Evolutionary conservation across 441 rosid genomes (phyloP).

Genomic region (Codiaeum variegatum): DNA sequence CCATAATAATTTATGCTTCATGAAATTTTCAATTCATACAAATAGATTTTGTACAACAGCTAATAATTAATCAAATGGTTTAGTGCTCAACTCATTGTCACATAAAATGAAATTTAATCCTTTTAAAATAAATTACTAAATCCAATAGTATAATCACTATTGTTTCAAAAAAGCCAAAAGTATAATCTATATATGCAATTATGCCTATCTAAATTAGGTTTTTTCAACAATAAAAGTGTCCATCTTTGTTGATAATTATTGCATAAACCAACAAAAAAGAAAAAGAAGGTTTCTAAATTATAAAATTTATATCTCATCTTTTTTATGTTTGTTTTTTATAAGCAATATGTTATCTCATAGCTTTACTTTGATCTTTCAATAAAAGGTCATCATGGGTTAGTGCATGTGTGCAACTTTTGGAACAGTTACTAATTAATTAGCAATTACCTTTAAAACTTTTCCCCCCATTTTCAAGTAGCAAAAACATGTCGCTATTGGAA

Average conservation of each 20-base stretch:
- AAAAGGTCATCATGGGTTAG: background rate
- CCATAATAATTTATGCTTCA: too few relatives aligned
- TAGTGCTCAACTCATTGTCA: too few relatives aligned
- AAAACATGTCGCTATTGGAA: background rate
- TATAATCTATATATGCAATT: background rate
- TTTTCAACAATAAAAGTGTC: background rate
- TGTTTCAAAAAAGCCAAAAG: background rate
- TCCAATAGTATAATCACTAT: background rate
- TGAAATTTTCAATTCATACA: too few relatives aligned
- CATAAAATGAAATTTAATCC: too few relatives aligned
- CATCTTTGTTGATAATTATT: background rate
- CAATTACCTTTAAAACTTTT: background rate
- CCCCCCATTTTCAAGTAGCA: background rate
- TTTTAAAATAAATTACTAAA: background rate
- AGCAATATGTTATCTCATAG: background rate
- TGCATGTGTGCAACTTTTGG: background rate
- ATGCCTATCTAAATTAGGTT: conserved; percentile 14
- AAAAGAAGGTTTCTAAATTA: background rate
- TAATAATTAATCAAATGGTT: too few relatives aligned
- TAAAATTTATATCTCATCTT: background rate
- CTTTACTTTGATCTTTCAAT: background rate
- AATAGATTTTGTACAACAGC: too few relatives aligned
- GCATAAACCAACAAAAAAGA: background rate
- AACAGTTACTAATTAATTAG: background rate
- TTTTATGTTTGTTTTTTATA: too few relatives aligned